Evolutionary conservation across 805 yeast genomes (phyloP).

Genomic region (Suhomyces xylopsoci): DNA sequence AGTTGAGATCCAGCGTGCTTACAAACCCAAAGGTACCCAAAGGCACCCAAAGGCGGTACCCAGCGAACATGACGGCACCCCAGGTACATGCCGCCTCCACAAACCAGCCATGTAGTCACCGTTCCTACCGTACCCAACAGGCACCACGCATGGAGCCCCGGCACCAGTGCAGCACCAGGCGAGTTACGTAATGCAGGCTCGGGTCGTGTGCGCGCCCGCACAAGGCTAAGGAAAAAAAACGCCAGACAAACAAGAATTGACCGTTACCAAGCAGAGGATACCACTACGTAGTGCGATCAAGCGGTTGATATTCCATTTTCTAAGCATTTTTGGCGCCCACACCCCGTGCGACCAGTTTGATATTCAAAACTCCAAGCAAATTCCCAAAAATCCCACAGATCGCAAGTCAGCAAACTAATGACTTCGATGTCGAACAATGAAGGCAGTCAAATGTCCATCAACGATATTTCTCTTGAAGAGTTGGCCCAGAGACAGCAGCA

Average conservation of each 20-base stretch:
- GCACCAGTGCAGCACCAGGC: background rate
- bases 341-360: background rate
- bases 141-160: background rate
- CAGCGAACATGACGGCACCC: background rate
- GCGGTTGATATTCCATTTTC: background rate
- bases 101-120: background rate
- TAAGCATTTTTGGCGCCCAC: background rate
- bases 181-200: background rate
- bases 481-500: conserved; percentile 26
- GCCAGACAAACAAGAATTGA: background rate
- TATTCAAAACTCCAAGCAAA: background rate
- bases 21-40: too few species aligned
- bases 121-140: background rate
- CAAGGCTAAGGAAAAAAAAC: background rate
- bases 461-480: conserved; percentile 27
- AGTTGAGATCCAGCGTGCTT: background rate
- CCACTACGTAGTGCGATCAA: background rate
- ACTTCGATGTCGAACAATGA: conserved; percentile 22
- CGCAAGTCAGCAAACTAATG: conserved; percentile 11
- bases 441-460: conserved; percentile 21
- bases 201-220: conserved; percentile 2
- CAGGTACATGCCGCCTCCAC: background rate
- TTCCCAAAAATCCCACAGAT: too few species aligned
- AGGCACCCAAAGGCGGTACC: background rate
- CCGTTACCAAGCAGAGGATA: background rate